Base-by-base conservation (phyloP, 2,329 filamentous ascomycete genomes). In the Macrophomina pseudophaseolina region DNA sequence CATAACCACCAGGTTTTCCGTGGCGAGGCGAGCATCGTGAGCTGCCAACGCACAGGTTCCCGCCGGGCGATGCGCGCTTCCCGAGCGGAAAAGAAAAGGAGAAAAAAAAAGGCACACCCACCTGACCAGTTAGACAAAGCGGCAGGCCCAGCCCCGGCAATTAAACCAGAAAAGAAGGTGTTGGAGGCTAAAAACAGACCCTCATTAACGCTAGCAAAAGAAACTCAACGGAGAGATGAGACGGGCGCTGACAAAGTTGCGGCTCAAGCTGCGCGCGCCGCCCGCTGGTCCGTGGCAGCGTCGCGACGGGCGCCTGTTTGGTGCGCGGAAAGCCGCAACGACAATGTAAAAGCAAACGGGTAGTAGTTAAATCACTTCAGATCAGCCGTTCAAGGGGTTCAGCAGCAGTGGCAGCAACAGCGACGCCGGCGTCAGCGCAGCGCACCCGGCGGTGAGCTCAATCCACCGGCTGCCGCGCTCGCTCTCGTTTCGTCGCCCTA, bases 21-120 rank as follows among this genome's bases (percentile, higher is more conserved):
- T 35, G 53, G 53, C 53, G 38, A 58, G 14, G 53, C 53, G 40
- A 56, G 33, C 53, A 56, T 56, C 38, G 38, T 35, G 56, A 38
- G n/a, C 18, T 62, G 58, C 58, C 58, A 62, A 35, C 58, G 58
- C 58, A 62, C 58, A 62, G 58, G 58, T 62, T 62, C 58, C 58
- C 58, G 58, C 42, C 58, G 52, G 23, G 56, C 58, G 58, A 62
- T 62, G 58, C 58, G 58, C 58, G 58, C 58, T 62, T 62, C 58
- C 44, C 58, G 58, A 62, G 44, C n/a, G 14, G 35, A 38, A 59
- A 40, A 56, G 40, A 40, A 56, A 46, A 33, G 56, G 56, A 46
- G 44, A 35, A 30, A 14, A 4, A 32, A 16, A 44, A 23, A 62
- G 28, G 23, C 23, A 23, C 42, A 33, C 58, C 40, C 58, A 28